These are phyloP conservation scores for Volutella citrinella DNA, from an alignment of 2,329 filamentous ascomycete species.

Conservation along the genomic window DNA sequence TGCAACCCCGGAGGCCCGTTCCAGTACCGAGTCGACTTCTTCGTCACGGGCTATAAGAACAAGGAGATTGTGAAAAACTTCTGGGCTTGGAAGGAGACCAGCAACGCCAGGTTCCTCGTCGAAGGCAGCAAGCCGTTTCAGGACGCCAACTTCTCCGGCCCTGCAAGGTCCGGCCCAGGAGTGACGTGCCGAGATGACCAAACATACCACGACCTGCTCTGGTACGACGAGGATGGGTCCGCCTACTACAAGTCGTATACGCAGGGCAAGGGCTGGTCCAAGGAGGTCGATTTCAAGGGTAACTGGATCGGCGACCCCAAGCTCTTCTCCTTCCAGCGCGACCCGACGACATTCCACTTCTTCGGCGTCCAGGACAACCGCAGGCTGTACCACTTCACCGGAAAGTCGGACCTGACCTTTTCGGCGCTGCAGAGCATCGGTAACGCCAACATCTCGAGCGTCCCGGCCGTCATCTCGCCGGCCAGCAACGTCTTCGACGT, in stretches of 20 bases:
- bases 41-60: neutral
- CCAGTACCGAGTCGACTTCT: conserved; percentile 1
- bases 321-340: neutral
- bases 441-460: neutral
- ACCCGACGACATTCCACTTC: neutral
- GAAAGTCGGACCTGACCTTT: neutral
- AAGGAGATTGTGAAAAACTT: neutral
- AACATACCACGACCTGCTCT: neutral
- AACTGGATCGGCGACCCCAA: neutral
- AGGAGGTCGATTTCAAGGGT: neutral
- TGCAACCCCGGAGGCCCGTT: too few species aligned
- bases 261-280: neutral
- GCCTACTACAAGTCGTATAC: neutral
- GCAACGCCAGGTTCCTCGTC: neutral
- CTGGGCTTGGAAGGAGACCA: too few species aligned
- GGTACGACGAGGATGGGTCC: neutral
- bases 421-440: neutral
- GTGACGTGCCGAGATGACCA: neutral
- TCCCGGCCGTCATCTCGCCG: neutral
- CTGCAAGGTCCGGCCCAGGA: neutral
- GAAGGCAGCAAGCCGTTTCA: neutral
- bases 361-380: neutral
- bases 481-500: neutral
- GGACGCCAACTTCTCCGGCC: neutral
- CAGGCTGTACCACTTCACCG: neutral